These are phyloP conservation scores for Warburgia ugandensis DNA, from an alignment of 164 flowering plant species.

Conservation along the genomic window DNA sequence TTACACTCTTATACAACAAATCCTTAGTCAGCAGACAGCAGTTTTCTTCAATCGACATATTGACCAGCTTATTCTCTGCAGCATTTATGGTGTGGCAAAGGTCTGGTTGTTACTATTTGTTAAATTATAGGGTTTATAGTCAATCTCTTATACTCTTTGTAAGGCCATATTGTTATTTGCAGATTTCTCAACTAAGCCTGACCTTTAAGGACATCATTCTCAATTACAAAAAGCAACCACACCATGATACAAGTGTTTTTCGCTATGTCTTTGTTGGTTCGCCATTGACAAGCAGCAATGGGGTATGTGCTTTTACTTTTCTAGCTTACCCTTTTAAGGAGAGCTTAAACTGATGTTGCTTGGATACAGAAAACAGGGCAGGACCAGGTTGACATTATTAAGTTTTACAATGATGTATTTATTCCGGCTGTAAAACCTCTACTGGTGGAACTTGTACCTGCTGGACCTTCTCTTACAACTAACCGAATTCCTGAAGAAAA, in stretches of 20 bases:
- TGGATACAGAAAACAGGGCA: conserved; percentile 63
- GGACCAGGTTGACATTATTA: conserved; percentile 83
- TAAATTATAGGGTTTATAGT: neutral
- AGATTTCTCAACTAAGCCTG: conserved; percentile 77
- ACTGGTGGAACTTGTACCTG: conserved; percentile 69
- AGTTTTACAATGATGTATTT: conserved; percentile 88
- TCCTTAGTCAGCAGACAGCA: conserved; percentile 59
- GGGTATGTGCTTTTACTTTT: conserved; percentile 39
- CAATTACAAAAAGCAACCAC: conserved; percentile 91
- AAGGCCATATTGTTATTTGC: conserved; percentile 21
- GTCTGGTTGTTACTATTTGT: conserved; percentile 28
- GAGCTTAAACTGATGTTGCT: conserved; percentile 16
- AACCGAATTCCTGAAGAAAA: conserved; percentile 41
- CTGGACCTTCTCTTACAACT: conserved; percentile 33
- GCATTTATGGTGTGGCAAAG: conserved; percentile 95
- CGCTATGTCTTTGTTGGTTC: conserved; percentile 81
- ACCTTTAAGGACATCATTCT: conserved; percentile 77
- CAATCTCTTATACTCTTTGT: neutral
- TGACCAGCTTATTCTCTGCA: conserved; percentile 90
- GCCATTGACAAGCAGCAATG: conserved; percentile 53
- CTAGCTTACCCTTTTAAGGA: neutral
- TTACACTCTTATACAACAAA: conserved; percentile 74
- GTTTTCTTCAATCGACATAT: conserved; percentile 88
- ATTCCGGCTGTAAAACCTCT: conserved; percentile 78
- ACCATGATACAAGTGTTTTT: conserved; percentile 86